These are phyloP conservation scores for Hyaloperonospora brassicae DNA, from an alignment of 352 stramenopile genomes.

Conservation along the genomic window DNA sequence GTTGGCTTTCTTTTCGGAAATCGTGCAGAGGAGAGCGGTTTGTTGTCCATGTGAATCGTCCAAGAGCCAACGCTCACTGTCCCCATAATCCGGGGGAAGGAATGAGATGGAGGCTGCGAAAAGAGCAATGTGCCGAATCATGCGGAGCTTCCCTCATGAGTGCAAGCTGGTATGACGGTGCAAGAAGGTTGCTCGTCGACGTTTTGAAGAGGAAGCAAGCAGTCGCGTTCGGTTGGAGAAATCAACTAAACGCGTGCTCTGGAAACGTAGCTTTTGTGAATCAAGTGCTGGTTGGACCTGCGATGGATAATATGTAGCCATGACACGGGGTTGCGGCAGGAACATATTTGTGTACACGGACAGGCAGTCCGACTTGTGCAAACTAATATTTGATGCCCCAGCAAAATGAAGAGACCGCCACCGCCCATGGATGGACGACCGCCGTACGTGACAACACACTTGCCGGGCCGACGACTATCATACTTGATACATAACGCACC, in stretches of 20 bases:
- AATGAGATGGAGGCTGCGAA: constrained; percentile 16
- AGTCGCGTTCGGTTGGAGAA: constrained; percentile 13
- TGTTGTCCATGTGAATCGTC: constrained; percentile 32
- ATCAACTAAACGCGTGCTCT: constrained; percentile 17
- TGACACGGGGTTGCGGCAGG: constrained; percentile 15
- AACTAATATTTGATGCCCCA: too few relatives aligned
- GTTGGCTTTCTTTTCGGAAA: constrained; percentile 6
- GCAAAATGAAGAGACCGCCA: too few relatives aligned
- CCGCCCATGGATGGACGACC: too few relatives aligned
- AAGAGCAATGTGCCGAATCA: constrained; percentile 24
- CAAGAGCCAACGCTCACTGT: constrained; percentile 23
- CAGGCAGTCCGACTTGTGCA: too few relatives aligned
- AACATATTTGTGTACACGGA: too few relatives aligned
- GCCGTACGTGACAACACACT: too few relatives aligned
- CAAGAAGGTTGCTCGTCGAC: constrained; percentile 15
- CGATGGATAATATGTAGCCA: constrained; percentile 13
- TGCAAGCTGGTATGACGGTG: constrained; percentile 9
- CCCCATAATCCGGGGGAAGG: constrained; percentile 17
- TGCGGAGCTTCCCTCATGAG: constrained; percentile 19
- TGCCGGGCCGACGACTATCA: too few relatives aligned
- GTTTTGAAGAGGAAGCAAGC: constrained; percentile 7
- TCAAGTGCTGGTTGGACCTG: constrained; percentile 22
- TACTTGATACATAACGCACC: too few relatives aligned
- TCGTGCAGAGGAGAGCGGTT: constrained; percentile 9
- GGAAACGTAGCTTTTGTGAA: constrained; percentile 20